Conservation (phyloP, 1,284 basidiomycete species). For the Apiotrichum mycotoxinovorans region DNA sequence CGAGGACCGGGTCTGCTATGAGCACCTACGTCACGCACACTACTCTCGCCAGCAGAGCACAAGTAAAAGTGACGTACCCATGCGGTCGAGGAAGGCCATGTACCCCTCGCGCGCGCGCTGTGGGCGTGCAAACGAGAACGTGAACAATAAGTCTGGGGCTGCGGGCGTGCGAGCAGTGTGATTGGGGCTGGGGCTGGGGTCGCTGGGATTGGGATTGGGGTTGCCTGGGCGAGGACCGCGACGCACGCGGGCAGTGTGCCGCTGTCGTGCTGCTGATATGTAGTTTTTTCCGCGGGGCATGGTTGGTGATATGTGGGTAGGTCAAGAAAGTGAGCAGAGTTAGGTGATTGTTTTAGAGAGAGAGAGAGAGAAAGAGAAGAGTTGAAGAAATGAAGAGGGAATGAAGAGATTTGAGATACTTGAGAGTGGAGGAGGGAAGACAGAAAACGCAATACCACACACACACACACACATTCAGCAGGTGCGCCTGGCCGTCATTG, state of each 20-base stretch:
- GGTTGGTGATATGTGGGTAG: not conserved
- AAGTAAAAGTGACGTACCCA: not conserved
- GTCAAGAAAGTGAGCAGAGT: not conserved
- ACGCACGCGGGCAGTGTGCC: not conserved
- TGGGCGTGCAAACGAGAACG: no score
- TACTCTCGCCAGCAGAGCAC: no score
- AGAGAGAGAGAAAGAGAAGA: not conserved
- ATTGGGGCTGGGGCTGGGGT: no score
- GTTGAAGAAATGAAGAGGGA: not conserved
- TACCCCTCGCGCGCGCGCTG: not conserved
- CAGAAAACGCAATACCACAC: no score
- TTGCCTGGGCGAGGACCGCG: no score
- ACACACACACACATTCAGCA: no score
- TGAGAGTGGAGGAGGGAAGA: no score
- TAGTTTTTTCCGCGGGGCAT: constrained; percentile 1
- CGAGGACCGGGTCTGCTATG: not conserved
- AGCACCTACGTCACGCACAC: no score
- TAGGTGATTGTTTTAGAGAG: not conserved
- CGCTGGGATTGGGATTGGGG: no score
- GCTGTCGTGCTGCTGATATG: constrained; percentile 4
- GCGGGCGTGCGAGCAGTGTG: no score
- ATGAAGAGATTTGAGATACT: not conserved
- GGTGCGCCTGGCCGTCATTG: no score
- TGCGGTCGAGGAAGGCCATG: not conserved
- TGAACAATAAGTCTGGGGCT: no score